Conservation (phyloP, 2,329 filamentous ascomycete species). For the Alternaria longipes region DNA sequence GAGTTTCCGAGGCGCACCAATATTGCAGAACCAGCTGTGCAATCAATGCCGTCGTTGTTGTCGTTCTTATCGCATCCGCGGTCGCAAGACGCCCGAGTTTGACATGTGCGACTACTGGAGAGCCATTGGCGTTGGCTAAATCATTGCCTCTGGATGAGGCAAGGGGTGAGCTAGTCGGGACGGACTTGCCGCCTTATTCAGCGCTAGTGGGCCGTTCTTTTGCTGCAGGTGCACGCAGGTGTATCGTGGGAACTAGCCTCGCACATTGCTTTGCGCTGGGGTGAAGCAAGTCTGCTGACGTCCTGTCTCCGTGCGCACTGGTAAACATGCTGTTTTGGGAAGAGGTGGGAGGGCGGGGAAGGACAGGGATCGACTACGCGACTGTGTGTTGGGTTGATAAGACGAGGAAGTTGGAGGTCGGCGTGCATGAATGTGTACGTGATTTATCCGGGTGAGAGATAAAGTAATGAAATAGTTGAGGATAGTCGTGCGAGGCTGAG, state of each 20-base stretch:
- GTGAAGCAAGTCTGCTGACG: background rate
- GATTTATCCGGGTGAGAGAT: background rate
- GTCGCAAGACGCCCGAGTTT: background rate
- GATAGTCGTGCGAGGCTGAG: background rate
- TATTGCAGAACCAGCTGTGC: background rate
- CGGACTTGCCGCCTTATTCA: constrained; percentile 2
- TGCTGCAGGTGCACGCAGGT: background rate
- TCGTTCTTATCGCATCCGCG: constrained; percentile 1
- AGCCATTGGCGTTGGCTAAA: background rate
- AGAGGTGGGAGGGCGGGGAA: background rate
- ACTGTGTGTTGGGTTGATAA: background rate
- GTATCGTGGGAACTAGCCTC: constrained; percentile 1
- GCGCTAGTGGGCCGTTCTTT: constrained; percentile 1
- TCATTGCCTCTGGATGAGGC: background rate
- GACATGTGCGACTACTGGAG: background rate
- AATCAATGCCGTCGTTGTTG: background rate
- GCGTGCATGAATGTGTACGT: background rate
- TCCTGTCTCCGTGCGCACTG: background rate
- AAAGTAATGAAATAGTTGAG: background rate
- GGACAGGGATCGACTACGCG: background rate
- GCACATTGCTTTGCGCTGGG: background rate
- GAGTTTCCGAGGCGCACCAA: background rate
- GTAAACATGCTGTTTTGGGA: background rate
- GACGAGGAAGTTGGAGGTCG: background rate
- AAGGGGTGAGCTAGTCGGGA: background rate